These are phyloP conservation scores for Acanthamoeba healyi DNA, from an alignment of 208 protist species.

Conservation along the genomic window DNA sequence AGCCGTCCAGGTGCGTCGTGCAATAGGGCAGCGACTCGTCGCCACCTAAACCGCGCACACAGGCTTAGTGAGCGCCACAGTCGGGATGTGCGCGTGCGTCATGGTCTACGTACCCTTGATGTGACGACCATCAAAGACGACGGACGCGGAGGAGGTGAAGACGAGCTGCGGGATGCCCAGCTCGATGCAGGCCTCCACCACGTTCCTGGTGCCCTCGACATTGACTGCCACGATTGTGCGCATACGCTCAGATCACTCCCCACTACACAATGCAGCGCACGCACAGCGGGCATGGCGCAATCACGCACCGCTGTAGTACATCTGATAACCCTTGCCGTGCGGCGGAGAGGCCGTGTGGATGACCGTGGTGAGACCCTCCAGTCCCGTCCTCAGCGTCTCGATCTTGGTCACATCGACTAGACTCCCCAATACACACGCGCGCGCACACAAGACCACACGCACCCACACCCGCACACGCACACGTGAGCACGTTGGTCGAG, in stretches of 20 bases:
- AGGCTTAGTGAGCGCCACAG: background rate
- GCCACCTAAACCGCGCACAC: slow-evolving; percentile 45
- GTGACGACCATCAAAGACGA: slow-evolving; percentile 68
- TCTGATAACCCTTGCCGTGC: slow-evolving; percentile 53
- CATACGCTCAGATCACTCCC: background rate
- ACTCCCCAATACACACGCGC: background rate
- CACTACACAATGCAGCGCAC: background rate
- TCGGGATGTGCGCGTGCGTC: background rate
- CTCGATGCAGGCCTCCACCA: slow-evolving; percentile 68
- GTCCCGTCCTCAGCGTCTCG: slow-evolving; percentile 45
- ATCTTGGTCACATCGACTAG: slow-evolving; percentile 68
- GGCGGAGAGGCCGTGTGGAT: slow-evolving; percentile 75
- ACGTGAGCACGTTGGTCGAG: background rate
- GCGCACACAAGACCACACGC: background rate
- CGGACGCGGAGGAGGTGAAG: slow-evolving; percentile 35
- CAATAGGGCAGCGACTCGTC: slow-evolving; percentile 82
- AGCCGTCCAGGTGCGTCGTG: slow-evolving; percentile 78
- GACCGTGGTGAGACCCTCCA: slow-evolving; percentile 62
- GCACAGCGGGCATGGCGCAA: background rate
- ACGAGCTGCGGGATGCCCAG: slow-evolving; percentile 60
- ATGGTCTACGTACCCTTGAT: slow-evolving; percentile 24
- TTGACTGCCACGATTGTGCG: background rate
- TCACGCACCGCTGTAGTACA: slow-evolving; percentile 61
- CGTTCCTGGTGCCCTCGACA: slow-evolving; percentile 64
- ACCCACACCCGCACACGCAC: too few relatives aligned